A percentile compares a stretch with the other conserved stretches of the same genome.
Conservation (phyloP, 179 eudicot genomes). For the Kewa caespitosa region DNA sequence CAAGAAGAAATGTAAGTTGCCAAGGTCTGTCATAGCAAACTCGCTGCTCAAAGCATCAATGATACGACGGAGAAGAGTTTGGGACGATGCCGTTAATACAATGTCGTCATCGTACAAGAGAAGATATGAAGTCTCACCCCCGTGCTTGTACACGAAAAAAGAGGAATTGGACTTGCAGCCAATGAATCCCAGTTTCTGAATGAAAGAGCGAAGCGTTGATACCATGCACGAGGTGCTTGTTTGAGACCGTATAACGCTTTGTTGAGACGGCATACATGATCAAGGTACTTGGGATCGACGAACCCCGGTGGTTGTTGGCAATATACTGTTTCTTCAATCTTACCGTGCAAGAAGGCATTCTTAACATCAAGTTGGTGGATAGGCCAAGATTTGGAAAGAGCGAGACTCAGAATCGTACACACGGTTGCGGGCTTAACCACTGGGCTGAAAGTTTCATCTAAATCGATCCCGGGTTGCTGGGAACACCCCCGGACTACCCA, state of each 20-base stretch:
- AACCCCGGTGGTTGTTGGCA: background rate
- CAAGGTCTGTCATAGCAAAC: background rate
- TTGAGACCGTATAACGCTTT: background rate
- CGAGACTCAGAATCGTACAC: background rate
- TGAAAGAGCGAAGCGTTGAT: background rate
- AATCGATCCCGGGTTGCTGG: background rate
- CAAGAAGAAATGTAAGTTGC: background rate
- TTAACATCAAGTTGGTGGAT: background rate
- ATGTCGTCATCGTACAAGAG: background rate
- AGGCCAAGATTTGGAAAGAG: background rate
- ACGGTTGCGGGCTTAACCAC: background rate
- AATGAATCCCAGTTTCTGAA: background rate
- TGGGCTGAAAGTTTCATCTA: background rate
- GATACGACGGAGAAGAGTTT: background rate
- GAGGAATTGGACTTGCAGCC: background rate
- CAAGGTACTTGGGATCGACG: background rate
- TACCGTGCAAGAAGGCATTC: background rate
- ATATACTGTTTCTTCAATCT: background rate
- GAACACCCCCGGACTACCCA: background rate
- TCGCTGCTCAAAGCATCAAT: background rate
- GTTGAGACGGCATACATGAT: background rate
- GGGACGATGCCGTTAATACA: background rate
- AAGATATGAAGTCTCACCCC: no score
- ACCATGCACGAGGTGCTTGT: background rate
- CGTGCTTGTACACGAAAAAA: background rate